These are phyloP conservation scores for Mucor circinelloides DNA, from an alignment of 371 early-diverging fungal species.

Conservation along the genomic window DNA sequence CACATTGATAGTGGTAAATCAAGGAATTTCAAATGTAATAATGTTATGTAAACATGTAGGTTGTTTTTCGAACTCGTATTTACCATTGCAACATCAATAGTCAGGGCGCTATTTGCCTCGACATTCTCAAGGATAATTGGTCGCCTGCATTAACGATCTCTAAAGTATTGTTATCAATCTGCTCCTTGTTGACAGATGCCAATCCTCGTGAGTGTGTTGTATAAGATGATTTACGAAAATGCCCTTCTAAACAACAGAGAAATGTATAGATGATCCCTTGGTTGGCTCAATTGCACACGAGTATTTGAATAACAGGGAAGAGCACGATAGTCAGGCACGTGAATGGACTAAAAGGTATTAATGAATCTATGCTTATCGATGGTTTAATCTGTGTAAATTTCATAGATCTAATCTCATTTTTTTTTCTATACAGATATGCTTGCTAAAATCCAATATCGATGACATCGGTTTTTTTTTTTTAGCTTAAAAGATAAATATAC, in stretches of 20 bases:
- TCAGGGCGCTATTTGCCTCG: conserved; percentile 98
- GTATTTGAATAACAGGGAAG: conserved; percentile 82
- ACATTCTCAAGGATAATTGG: conserved; percentile 98
- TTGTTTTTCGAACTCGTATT: conserved; percentile 95
- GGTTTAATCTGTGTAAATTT: conserved; percentile 2
- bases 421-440: conserved; percentile 17
- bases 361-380: conserved; percentile 1
- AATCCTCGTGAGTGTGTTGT: conserved; percentile 75
- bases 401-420: conserved; percentile 9
- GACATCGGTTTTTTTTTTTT: not conserved
- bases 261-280: conserved; percentile 81
- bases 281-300: conserved; percentile 94
- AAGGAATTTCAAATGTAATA: conserved; percentile 1
- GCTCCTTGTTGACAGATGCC: conserved; percentile 97
- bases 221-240: not conserved
- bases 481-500: not conserved
- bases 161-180: conserved; percentile 97
- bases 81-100: conserved; percentile 99
- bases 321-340: conserved; percentile 89
- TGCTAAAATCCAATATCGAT: conserved; percentile 2
- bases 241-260: not conserved
- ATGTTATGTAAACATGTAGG: conserved; percentile 39
- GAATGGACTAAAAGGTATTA: conserved; percentile 89
- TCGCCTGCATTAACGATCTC: conserved; percentile 98
- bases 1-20: not conserved